These are phyloP conservation scores for Brassica rapa DNA, from an alignment of 345 rosid genomes.

Conservation along the genomic window DNA sequence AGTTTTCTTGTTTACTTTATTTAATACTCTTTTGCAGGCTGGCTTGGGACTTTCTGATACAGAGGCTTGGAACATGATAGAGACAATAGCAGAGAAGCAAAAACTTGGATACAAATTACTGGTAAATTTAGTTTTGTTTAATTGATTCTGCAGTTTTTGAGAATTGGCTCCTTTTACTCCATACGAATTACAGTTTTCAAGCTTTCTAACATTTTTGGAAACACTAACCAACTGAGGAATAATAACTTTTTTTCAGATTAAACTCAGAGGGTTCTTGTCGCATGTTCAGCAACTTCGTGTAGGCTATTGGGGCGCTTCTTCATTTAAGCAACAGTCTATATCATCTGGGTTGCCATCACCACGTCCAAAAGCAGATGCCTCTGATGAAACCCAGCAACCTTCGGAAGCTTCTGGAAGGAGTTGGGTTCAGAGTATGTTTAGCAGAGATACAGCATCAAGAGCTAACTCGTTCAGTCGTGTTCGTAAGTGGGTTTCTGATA, in stretches of 20 bases:
- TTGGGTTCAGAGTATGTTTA: conserved; percentile 99
- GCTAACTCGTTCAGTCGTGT: conserved; percentile 71
- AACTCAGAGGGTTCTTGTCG: conserved; percentile 91
- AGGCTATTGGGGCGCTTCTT: conserved; percentile 91
- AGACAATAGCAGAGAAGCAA: conserved; percentile 89
- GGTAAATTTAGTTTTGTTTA: conserved; percentile 52
- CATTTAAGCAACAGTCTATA: conserved; percentile 59
- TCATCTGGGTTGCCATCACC: conserved; percentile 85
- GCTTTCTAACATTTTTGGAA: conserved; percentile 14
- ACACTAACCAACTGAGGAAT: conserved; percentile 5
- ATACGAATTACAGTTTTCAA: neutral
- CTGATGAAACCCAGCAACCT: conserved; percentile 80
- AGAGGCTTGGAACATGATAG: conserved; percentile 93
- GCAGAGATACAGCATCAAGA: conserved; percentile 81
- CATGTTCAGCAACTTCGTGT: conserved; percentile 92
- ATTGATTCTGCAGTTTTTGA: conserved; percentile 15
- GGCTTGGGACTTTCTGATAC: conserved; percentile 92
- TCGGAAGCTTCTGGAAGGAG: conserved; percentile 97
- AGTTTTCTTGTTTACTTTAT: conserved; percentile 14
- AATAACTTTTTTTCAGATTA: conserved; percentile 57
- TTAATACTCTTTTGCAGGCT: conserved; percentile 47
- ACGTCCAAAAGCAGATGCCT: conserved; percentile 62
- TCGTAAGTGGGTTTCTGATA: conserved; percentile 83
- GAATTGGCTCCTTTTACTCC: neutral
- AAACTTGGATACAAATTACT: conserved; percentile 80